Conservation (phyloP, 257 asterid genomes). For the Apocynum venetum region DNA sequence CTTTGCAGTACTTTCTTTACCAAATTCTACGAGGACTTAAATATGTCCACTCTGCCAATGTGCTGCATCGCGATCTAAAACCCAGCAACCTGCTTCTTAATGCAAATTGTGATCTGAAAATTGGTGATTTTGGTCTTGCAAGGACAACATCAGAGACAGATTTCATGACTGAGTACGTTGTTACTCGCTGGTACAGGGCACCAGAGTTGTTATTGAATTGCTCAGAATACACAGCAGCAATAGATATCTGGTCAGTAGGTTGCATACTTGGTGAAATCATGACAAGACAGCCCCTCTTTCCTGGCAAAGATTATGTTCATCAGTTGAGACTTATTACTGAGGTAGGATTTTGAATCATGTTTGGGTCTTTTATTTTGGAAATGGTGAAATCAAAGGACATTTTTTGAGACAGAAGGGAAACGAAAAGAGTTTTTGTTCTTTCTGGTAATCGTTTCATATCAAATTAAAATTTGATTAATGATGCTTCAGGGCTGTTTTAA, state of each 20-base stretch:
- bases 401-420: not conserved
- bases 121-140: slow-evolving; percentile 95
- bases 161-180: slow-evolving; percentile 99
- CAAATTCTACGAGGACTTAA: slow-evolving; percentile 91
- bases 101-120: slow-evolving; percentile 82
- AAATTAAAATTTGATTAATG: not conserved
- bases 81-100: slow-evolving; percentile 90
- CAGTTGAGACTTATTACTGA: slow-evolving; percentile 94
- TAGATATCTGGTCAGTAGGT: slow-evolving; percentile 98
- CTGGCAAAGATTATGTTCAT: slow-evolving; percentile 95
- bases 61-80: slow-evolving; percentile 93
- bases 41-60: slow-evolving; percentile 89
- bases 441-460: not conserved
- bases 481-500: not conserved
- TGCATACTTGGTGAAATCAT: slow-evolving; percentile 94
- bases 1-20: slow-evolving; percentile 85
- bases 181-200: slow-evolving; percentile 97
- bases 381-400: not conserved
- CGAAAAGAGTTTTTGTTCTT: not conserved
- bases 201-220: slow-evolving; percentile 96
- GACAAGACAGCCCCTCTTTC: slow-evolving; percentile 91
- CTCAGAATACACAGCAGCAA: slow-evolving; percentile 94
- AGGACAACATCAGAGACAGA: slow-evolving; percentile 98
- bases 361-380: not conserved
- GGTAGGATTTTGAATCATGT: slow-evolving; percentile 34